Conservation (phyloP, 345 rosid species). For the Abelmoschus esculentus region DNA sequence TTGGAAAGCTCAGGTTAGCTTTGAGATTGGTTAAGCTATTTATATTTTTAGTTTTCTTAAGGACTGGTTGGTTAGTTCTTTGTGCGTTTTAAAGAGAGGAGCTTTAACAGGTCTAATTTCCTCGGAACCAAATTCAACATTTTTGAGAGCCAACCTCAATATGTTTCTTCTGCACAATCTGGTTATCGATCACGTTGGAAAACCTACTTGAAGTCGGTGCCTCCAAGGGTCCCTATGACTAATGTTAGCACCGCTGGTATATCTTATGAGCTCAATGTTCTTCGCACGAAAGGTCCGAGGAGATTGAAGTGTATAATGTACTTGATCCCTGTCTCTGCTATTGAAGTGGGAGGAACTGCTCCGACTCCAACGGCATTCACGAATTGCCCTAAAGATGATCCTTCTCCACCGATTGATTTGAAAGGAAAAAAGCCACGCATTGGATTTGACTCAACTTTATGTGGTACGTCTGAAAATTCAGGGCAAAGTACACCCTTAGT, state of each 20-base stretch:
- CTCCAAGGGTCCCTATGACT: conserved; percentile 32
- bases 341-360: conserved; percentile 61
- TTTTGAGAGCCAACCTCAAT: conserved; percentile 54
- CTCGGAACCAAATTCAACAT: conserved; percentile 84
- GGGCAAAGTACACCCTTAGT: conserved; percentile 29
- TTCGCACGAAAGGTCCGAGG: conserved; percentile 87
- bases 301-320: conserved; percentile 73
- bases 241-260: conserved; percentile 44
- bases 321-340: conserved; percentile 50
- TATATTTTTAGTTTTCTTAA: not conserved
- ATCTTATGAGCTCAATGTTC: conserved; percentile 72
- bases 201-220: conserved; percentile 36
- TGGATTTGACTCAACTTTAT: conserved; percentile 34
- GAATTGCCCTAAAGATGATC: conserved; percentile 16
- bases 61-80: not conserved
- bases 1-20: conserved; percentile 70
- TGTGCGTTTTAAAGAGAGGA: conserved; percentile 12
- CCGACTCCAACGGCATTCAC: conserved; percentile 44
- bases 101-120: conserved; percentile 73
- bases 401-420: conserved; percentile 13
- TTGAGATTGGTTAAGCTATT: not conserved
- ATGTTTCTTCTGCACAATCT: conserved; percentile 25
- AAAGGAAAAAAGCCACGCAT: conserved; percentile 33
- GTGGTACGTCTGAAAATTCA: conserved; percentile 19
- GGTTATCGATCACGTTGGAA: conserved; percentile 23